These are phyloP conservation scores for Vararia minispora DNA, from an alignment of 768 basidiomycete species.

Conservation along the genomic window DNA sequence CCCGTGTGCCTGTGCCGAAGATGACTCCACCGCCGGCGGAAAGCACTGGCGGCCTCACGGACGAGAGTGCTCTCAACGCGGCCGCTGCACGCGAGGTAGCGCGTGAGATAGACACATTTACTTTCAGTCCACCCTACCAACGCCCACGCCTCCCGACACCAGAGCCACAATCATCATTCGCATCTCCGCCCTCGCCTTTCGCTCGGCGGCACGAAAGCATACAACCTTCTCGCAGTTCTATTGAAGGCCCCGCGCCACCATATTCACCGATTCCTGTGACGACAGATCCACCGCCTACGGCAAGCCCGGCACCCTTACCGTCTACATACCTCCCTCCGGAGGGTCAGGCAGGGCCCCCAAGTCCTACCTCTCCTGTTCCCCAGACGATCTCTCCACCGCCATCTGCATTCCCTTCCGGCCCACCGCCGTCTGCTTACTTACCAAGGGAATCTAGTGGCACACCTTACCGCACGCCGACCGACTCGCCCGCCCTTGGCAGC, in stretches of 20 bases:
- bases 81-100: conserved; percentile 62
- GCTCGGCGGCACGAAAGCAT: no score
- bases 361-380: no score
- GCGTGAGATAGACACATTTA: conserved; percentile 50
- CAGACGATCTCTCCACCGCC: conserved; percentile 7
- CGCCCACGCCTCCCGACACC: conserved; percentile 16
- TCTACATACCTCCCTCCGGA: no score
- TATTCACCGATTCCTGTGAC: no score
- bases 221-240: no score
- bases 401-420: conserved; percentile 14
- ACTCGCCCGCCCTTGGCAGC: conserved; percentile 27
- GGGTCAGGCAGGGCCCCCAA: no score
- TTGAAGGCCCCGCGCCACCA: no score
- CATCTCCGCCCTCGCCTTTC: conserved; percentile 5
- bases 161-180: conserved; percentile 2
- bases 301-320: no score
- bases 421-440: conserved; percentile 10
- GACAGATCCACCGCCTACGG: no score
- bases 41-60: conserved; percentile 24
- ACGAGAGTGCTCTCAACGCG: conserved; percentile 46
- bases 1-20: conserved; percentile 6
- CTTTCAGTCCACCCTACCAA: conserved; percentile 25
- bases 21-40: conserved; percentile 8
- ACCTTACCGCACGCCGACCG: conserved; percentile 35
- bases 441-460: conserved; percentile 15